These are phyloP conservation scores for Cyberlindnera euphorbiae DNA, from an alignment of 805 yeast genomes.

Conservation along the genomic window DNA sequence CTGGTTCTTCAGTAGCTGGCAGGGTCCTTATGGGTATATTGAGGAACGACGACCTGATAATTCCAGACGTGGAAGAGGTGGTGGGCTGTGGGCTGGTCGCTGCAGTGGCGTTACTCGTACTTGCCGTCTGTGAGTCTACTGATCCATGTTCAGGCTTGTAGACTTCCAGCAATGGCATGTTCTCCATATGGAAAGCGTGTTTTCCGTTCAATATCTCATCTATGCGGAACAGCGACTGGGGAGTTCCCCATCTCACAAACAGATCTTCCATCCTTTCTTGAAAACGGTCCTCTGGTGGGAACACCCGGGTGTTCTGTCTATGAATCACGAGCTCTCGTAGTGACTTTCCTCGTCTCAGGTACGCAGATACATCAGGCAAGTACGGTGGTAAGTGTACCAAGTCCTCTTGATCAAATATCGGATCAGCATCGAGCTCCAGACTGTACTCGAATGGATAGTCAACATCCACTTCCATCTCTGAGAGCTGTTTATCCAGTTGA, in stretches of 20 bases:
- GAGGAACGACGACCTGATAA: no score
- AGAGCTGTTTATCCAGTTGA: no score
- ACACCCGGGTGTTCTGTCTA: constrained; percentile 27
- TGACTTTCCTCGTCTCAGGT: constrained; percentile 9
- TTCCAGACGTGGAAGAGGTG: neutral
- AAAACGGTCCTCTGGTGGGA: constrained; percentile 25
- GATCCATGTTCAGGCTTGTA: neutral
- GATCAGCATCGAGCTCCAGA: neutral
- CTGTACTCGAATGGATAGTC: no score
- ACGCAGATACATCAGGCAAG: constrained; percentile 5
- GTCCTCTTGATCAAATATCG: constrained; percentile 1
- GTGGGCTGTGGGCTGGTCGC: neutral
- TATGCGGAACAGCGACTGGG: constrained; percentile 24
- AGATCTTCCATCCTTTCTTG: constrained; percentile 33
- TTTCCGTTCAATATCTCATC: constrained; percentile 29
- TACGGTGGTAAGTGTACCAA: constrained; percentile 21
- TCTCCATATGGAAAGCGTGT: constrained; percentile 29
- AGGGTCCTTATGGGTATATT: no score
- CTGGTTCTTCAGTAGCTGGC: no score
- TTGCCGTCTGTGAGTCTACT: neutral
- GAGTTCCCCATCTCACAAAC: constrained; percentile 32
- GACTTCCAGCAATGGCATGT: constrained; percentile 15
- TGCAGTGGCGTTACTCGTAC: neutral
- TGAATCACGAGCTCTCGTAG: constrained; percentile 26
- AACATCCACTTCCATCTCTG: no score